Conservation (phyloP, 73 alveolate genomes). For the Uronychia setigera region DNA sequence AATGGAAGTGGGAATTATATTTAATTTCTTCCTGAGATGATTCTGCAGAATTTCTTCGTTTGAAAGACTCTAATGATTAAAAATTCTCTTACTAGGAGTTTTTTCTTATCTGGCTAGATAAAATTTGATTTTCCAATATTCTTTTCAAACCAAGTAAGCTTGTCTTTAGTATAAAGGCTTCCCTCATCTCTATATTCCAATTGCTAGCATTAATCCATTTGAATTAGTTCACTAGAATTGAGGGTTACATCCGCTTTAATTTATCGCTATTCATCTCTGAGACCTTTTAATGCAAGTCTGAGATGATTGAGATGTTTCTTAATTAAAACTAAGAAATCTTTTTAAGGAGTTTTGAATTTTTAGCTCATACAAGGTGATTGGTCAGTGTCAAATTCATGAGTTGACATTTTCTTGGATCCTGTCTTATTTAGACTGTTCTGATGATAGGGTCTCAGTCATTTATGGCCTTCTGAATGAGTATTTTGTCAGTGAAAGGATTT, state of each 20-base stretch:
- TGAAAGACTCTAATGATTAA: background rate
- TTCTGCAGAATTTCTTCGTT: background rate
- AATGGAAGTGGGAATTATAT: too few species aligned
- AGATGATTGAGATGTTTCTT: background rate
- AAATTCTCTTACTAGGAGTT: background rate
- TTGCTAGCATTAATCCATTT: background rate
- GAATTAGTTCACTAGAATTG: background rate
- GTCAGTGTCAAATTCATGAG: too few species aligned
- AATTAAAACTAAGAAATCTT: too few species aligned
- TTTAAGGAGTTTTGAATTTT: too few species aligned
- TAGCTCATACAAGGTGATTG: too few species aligned
- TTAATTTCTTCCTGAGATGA: background rate
- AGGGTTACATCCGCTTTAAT: too few species aligned
- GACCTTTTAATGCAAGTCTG: background rate
- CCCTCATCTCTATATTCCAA: background rate
- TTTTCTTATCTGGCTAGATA: background rate
- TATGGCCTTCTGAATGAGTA: too few species aligned
- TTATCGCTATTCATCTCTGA: background rate
- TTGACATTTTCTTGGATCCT: too few species aligned
- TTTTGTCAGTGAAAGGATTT: too few species aligned
- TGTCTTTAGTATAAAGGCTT: background rate
- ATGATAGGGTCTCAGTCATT: too few species aligned
- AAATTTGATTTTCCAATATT: background rate
- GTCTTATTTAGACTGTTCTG: too few species aligned
- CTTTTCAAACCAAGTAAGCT: background rate